Percentiles rank a stretch among this genome's conserved stretches.
Conservation (phyloP, 176 grass and related monocot genomes). For the Aegilops bicornis region DNA sequence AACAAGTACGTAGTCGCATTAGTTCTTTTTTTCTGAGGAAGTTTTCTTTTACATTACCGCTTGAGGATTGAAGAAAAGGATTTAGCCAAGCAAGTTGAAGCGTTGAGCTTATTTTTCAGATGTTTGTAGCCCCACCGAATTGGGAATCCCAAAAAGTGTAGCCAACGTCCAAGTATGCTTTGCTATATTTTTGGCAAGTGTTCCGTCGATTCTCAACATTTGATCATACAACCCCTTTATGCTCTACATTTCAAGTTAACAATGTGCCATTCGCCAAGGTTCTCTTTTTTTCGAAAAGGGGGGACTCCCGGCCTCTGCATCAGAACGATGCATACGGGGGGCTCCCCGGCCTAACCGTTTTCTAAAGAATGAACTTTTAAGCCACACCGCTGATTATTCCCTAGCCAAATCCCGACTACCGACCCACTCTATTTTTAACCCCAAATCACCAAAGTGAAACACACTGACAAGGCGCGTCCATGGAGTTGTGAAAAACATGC, state of each 20-base stretch:
- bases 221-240: not conserved
- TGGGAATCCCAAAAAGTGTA: not conserved
- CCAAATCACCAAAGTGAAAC: not conserved
- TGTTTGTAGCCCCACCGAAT: not conserved
- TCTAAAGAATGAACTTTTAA: not conserved
- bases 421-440: not conserved
- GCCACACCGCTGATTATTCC: conserved; percentile 20
- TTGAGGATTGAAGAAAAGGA: too few relatives aligned
- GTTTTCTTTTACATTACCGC: too few relatives aligned
- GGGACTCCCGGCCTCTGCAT: too few relatives aligned
- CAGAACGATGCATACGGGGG: too few relatives aligned
- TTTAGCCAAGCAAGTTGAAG: too few relatives aligned
- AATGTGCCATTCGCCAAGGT: not conserved
- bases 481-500: conserved; percentile 10
- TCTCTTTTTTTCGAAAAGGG: too few relatives aligned
- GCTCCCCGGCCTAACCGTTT: not conserved
- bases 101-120: too few relatives aligned
- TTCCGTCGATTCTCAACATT: not conserved
- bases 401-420: not conserved
- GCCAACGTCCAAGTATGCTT: not conserved
- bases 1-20: too few relatives aligned
- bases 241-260: not conserved
- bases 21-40: too few relatives aligned
- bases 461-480: not conserved
- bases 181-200: not conserved